Evolutionary conservation across 176 grass and related monocot species (phyloP).

Genomic region (Tuctoria greenei): DNA sequence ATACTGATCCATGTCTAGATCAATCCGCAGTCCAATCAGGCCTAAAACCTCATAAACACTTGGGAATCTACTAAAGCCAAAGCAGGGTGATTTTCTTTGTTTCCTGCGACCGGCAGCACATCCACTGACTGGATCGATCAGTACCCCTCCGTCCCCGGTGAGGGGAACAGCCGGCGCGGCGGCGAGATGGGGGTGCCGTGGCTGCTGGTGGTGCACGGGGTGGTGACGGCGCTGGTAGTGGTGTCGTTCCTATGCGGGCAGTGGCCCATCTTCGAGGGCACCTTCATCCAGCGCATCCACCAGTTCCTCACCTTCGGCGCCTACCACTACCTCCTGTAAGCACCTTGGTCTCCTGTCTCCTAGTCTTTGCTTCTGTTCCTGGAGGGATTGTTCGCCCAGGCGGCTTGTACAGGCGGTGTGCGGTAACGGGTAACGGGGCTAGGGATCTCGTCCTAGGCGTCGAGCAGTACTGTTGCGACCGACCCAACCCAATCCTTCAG

Average conservation of each 20-base stretch:
- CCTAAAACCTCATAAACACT: not conserved
- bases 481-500: slow-evolving; percentile 90
- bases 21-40: not conserved
- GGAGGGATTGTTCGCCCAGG: slow-evolving; percentile 45
- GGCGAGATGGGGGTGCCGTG: slow-evolving; percentile 67
- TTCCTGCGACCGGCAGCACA: slow-evolving; percentile 4
- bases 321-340: slow-evolving; percentile 89
- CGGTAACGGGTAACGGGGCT: slow-evolving; percentile 69
- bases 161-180: not conserved
- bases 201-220: slow-evolving; percentile 78
- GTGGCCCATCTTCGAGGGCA: slow-evolving; percentile 98
- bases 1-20: not conserved
- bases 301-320: slow-evolving; percentile 87
- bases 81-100: not conserved
- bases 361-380: not conserved
- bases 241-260: slow-evolving; percentile 94
- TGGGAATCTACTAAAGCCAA: not conserved
- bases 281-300: slow-evolving; percentile 84
- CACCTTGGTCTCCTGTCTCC: not conserved
- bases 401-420: slow-evolving; percentile 64
- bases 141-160: not conserved
- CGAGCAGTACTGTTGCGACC: slow-evolving; percentile 87
- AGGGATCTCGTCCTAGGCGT: slow-evolving; percentile 78
- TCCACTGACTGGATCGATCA: slow-evolving; percentile 25
- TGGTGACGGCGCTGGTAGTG: slow-evolving; percentile 77